These are phyloP conservation scores for Phytophthora cactorum DNA, from an alignment of 352 stramenopile genomes.

Conservation along the genomic window DNA sequence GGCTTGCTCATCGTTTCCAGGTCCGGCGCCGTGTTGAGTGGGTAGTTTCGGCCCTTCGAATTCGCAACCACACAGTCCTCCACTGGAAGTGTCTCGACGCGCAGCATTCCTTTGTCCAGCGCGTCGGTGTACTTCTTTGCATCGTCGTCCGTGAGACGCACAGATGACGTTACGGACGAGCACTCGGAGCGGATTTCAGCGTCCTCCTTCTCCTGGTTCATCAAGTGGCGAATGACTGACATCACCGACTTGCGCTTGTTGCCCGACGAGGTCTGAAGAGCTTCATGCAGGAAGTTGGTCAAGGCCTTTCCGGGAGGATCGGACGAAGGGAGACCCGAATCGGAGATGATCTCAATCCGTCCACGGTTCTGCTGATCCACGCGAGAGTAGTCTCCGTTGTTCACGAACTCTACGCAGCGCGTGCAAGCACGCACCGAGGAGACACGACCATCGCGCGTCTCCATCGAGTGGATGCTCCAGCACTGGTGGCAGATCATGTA, in stretches of 20 bases:
- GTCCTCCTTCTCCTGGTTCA: slow-evolving; percentile 50
- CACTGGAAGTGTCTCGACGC: slow-evolving; percentile 32
- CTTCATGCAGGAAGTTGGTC: slow-evolving; percentile 39
- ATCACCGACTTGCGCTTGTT: slow-evolving; percentile 51
- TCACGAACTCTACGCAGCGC: slow-evolving; percentile 60
- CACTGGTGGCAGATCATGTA: slow-evolving; percentile 51
- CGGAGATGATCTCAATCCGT: slow-evolving; percentile 27
- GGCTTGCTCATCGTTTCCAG: slow-evolving; percentile 22
- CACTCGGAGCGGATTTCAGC: slow-evolving; percentile 23
- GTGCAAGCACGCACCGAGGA: slow-evolving; percentile 53
- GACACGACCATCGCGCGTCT: slow-evolving; percentile 36
- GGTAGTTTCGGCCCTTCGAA: slow-evolving; percentile 45
- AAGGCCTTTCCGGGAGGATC: slow-evolving; percentile 33
- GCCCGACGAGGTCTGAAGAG: slow-evolving; percentile 36
- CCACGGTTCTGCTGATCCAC: slow-evolving; percentile 42
- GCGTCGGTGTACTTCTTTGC: slow-evolving; percentile 37
- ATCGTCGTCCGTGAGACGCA: slow-evolving; percentile 35
- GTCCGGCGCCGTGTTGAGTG: slow-evolving; percentile 38
- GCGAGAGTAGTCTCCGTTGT: slow-evolving; percentile 55
- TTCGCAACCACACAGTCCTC: slow-evolving; percentile 48
- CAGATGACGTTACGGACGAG: slow-evolving; percentile 21
- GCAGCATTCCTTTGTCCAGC: slow-evolving; percentile 40
- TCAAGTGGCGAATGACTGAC: slow-evolving; percentile 64
- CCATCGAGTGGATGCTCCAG: slow-evolving; percentile 45
- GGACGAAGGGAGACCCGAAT: slow-evolving; percentile 15